Percentiles rank a stretch among this genome's conserved stretches.
Evolutionary conservation across 225 moss, liverwort and hornwort genomes (phyloP).

Genomic region (Polytrichum formosum): DNA sequence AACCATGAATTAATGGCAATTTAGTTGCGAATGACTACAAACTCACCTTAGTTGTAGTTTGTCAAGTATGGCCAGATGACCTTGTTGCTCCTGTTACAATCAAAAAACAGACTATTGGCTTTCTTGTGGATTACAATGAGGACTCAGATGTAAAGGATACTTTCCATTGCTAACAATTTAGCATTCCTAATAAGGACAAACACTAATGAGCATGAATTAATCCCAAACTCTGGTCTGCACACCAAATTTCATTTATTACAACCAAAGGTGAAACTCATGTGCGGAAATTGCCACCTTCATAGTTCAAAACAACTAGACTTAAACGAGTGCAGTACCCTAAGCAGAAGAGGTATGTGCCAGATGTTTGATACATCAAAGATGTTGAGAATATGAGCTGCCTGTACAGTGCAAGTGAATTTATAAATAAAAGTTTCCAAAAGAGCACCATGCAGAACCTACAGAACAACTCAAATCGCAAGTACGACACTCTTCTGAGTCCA

Average conservation of each 20-base stretch:
- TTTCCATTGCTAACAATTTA: no score
- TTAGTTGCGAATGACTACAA: background rate
- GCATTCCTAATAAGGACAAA: background rate
- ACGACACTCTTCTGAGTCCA: no score
- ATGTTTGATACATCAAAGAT: conserved; percentile 90
- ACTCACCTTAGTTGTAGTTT: conserved; percentile 46
- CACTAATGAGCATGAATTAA: background rate
- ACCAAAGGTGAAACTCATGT: no score
- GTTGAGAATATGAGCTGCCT: conserved; percentile 80
- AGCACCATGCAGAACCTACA: background rate
- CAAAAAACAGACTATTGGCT: background rate
- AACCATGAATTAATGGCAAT: no score
- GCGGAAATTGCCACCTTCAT: no score
- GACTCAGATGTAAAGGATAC: no score
- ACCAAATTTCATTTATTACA: background rate
- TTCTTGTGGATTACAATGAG: background rate
- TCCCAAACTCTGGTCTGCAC: background rate
- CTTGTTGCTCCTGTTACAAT: conserved; percentile 44
- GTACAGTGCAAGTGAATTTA: background rate
- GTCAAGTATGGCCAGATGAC: conserved; percentile 45
- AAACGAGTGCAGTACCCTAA: conserved; percentile 44
- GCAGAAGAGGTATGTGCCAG: conserved; percentile 88
- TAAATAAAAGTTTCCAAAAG: background rate
- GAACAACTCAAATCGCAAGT: background rate
- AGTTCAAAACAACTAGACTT: no score